These are phyloP conservation scores for Nakazawaea populi DNA, from an alignment of 805 yeast species.

Conservation along the genomic window DNA sequence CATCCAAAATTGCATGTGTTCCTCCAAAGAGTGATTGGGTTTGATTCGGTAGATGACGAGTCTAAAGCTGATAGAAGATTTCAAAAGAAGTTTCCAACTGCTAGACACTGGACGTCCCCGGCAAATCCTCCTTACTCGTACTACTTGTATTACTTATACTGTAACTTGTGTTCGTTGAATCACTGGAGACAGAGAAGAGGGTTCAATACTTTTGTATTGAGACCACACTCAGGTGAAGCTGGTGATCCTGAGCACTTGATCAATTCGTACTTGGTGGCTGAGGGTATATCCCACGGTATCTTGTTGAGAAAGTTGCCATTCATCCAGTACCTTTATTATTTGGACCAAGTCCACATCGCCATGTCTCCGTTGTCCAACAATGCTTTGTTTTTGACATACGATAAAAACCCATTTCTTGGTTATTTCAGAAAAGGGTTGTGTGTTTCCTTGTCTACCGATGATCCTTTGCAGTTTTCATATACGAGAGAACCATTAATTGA, in stretches of 20 bases:
- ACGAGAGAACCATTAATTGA: conserved; percentile 97
- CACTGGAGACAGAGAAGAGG: conserved; percentile 72
- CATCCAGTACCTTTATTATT: conserved; percentile 85
- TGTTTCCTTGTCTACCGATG: conserved; percentile 93
- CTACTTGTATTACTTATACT: conserved; percentile 82
- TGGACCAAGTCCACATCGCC: conserved; percentile 95
- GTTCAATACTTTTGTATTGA: conserved; percentile 83
- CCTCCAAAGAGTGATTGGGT: conserved; percentile 91
- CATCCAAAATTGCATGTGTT: conserved; percentile 92
- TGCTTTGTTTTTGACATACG: conserved; percentile 92
- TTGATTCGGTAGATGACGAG: conserved; percentile 98
- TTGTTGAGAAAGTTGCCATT: conserved; percentile 89
- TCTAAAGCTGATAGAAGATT: conserved; percentile 83
- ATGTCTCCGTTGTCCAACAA: conserved; percentile 98
- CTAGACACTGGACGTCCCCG: conserved; percentile 70
- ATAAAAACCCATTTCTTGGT: conserved; percentile 89
- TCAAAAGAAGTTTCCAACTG: conserved; percentile 80
- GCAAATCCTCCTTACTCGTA: conserved; percentile 97
- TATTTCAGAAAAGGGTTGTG: conserved; percentile 92
- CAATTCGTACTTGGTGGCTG: conserved; percentile 81
- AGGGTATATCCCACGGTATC: conserved; percentile 94
- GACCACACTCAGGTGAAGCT: conserved; percentile 99
- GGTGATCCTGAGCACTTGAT: conserved; percentile 98
- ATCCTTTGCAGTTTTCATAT: conserved; percentile 94
- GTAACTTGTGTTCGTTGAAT: conserved; percentile 82